phyloP scores from a whole-genome alignment of 2,329 filamentous ascomycete species.

The Ceratocystis cacaofunesta region DNA sequence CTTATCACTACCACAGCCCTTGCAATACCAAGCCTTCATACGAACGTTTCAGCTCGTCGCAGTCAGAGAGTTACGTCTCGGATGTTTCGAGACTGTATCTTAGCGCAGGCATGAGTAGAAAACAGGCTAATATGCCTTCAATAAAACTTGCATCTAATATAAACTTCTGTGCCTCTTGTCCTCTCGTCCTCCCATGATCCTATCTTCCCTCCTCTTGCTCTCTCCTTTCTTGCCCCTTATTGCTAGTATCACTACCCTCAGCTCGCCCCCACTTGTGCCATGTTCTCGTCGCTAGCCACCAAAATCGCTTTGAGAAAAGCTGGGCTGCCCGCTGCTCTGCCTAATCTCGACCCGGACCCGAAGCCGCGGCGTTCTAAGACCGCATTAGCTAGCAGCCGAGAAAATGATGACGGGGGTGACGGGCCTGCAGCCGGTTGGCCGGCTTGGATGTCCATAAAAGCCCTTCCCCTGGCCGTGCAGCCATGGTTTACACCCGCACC shows the following conservation, averaged over 20 bases:
- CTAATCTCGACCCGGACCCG: conserved; percentile 27
- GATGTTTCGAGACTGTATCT: neutral
- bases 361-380: conserved; percentile 16
- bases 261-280: conserved; percentile 20
- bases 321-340: conserved; percentile 36
- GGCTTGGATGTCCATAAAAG: conserved; percentile 36
- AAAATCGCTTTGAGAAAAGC: conserved; percentile 44
- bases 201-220: neutral
- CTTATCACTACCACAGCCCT: neutral
- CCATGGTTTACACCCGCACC: conserved; percentile 39
- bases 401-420: conserved; percentile 17
- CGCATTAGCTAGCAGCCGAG: conserved; percentile 20
- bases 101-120: neutral
- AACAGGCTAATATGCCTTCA: neutral
- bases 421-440: conserved; percentile 23
- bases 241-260: neutral
- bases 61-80: neutral
- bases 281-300: conserved; percentile 42
- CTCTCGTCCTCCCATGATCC: neutral
- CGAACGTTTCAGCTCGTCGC: neutral
- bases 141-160: neutral
- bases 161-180: neutral
- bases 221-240: neutral
- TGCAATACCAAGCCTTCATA: neutral
- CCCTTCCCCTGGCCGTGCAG: conserved; percentile 37